A percentile compares a stretch with the other conserved stretches of the same genome.
phyloP scores from a whole-genome alignment of 768 basidiomycete genomes.

The Suillus sp. region DNA sequence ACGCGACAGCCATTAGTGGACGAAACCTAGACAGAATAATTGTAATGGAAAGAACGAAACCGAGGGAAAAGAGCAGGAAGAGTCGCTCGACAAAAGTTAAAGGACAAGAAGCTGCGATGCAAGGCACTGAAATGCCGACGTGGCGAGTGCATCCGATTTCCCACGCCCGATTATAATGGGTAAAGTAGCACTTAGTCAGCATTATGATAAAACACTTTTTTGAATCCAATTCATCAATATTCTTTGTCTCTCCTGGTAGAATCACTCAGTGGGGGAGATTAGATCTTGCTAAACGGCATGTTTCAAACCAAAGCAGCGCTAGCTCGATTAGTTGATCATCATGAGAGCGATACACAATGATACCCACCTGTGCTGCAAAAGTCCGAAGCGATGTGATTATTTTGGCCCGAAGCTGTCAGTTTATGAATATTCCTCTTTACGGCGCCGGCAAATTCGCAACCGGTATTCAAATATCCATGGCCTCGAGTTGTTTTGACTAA shows the following conservation, averaged over 20 bases:
- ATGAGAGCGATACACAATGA: background rate
- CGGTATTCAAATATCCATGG: background rate
- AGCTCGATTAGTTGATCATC: background rate
- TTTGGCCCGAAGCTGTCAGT: background rate
- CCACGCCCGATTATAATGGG: background rate
- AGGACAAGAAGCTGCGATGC: slow-evolving; percentile 1
- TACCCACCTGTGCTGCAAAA: background rate
- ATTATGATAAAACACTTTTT: background rate
- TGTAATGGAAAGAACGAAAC: slow-evolving; percentile 6
- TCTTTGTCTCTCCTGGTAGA: too few species aligned
- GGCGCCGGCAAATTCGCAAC: too few species aligned
- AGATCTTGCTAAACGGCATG: background rate
- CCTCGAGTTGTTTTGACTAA: background rate
- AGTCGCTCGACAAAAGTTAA: slow-evolving; percentile 9
- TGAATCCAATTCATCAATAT: too few species aligned
- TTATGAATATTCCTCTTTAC: background rate
- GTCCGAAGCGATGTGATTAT: too few species aligned
- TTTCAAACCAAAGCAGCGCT: background rate
- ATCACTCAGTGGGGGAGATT: background rate
- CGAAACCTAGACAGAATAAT: slow-evolving; percentile 12
- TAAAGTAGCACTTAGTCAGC: background rate
- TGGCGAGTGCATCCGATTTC: background rate
- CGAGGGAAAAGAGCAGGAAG: slow-evolving; percentile 11
- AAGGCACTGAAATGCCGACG: background rate
- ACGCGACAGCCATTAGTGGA: slow-evolving; percentile 56